Evolutionary conservation across 306 rosid species (phyloP), one percentile per base, ranked within the genome.

Genomic region (Medicago arabica): DNA sequence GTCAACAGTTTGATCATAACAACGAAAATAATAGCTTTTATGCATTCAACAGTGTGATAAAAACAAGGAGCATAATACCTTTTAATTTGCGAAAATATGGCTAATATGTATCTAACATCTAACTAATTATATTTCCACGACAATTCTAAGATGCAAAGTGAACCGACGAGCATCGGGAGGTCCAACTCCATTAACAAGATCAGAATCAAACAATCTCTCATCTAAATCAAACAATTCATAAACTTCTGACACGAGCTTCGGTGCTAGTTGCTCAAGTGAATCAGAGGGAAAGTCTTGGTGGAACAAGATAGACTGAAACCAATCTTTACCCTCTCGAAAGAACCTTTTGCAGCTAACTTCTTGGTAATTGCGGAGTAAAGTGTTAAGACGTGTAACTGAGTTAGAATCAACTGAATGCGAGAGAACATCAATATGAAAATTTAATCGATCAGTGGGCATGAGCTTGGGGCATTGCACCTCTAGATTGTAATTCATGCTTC

Each of bases 361-460:
- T 4, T 39, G 31, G 15, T 5, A 5, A 16, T 0, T 19, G 23
- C 36, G 23, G 13, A 34, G 46, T 36, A 63, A 63, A 1, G 68
- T 36, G 10, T 40, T 36, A 5, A 34, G 18, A 23, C 7, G 14
- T 6, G 11, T 3, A 63, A 8, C 6, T 8, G 46, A 36, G 14
- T n/a, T 7, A 15, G 69, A 63, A 63, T 63, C 69, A 63, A 63
- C 7, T 7, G 69, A 63, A 15, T 7, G n/a, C 3, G 69, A 64
- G 40, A 38, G 0, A 39, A 17, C 14, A 36, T n/a, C 4, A 0
- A 64, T 39, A 1, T 8, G 16, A 43, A 64, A 38, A 16, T 38
- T 39, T 44, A 64, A 64, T 2, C 15, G 2, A 39, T 64, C 50
- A 3, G 31, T 28, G 31, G 31, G 31, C 31, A 28, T 28, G 31